phyloP scores from a whole-genome alignment of 768 basidiomycete genomes.

The Hygrophoropsis aurantiaca region DNA sequence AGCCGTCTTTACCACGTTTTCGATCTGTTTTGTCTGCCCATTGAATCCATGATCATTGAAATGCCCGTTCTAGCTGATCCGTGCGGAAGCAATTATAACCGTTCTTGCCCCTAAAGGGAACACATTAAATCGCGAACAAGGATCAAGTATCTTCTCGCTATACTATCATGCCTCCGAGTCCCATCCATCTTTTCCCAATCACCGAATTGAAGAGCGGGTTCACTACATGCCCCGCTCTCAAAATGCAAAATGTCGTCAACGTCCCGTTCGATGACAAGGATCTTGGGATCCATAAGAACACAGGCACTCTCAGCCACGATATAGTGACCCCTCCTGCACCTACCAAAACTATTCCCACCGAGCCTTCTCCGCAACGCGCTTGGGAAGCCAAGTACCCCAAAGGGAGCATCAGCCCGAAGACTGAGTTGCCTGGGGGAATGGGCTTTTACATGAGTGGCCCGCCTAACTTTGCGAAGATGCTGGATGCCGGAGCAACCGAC shows the following conservation, averaged over 20 bases:
- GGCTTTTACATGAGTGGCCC: conserved; percentile 69
- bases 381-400: conserved; percentile 65
- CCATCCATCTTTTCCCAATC: conserved; percentile 8
- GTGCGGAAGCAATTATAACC: no score
- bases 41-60: no score
- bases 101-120: no score
- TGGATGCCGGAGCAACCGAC: conserved; percentile 47
- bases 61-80: no score
- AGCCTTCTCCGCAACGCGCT: conserved; percentile 27
- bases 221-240: conserved; percentile 35
- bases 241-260: conserved; percentile 16
- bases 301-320: conserved; percentile 33
- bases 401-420: conserved; percentile 61
- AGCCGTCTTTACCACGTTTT: no score
- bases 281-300: conserved; percentile 51
- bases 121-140: no score
- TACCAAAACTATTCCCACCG: conserved; percentile 1
- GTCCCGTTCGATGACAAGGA: conserved; percentile 40
- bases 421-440: conserved; percentile 57
- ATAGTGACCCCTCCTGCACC: conserved; percentile 25
- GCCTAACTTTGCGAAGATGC: conserved; percentile 33
- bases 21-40: no score
- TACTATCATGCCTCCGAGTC: no score
- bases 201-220: conserved; percentile 33
- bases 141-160: no score